Evolutionary conservation across 441 rosid genomes (phyloP).

Genomic region (Biscutella laevigata): DNA sequence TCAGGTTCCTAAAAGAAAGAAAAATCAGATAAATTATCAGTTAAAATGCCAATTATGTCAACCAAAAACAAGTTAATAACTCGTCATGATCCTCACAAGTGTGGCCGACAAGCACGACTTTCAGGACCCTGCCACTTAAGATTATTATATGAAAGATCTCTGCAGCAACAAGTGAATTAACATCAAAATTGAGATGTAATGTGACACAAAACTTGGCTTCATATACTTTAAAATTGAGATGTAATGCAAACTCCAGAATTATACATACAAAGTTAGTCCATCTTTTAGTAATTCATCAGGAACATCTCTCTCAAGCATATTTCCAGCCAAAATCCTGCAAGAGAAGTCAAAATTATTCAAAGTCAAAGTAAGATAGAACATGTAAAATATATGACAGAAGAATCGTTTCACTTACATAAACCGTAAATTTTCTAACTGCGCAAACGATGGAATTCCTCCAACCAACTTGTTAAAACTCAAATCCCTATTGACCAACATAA

Average conservation of each 20-base stretch:
- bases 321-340: conserved; percentile 54
- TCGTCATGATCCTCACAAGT: conserved; percentile 37
- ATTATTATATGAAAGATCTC: conserved; percentile 87
- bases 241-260: not conserved
- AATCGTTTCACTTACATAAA: conserved; percentile 45
- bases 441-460: conserved; percentile 45
- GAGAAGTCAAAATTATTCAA: conserved; percentile 9
- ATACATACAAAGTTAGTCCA: conserved; percentile 60
- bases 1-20: conserved; percentile 46
- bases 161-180: conserved; percentile 27
- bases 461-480: conserved; percentile 67
- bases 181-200: conserved; percentile 1
- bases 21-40: conserved; percentile 14
- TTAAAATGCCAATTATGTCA: conserved; percentile 11
- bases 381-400: not conserved
- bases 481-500: conserved; percentile 46
- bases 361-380: conserved; percentile 6
- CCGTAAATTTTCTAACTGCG: conserved; percentile 28
- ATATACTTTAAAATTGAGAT: not conserved
- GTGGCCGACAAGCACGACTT: conserved; percentile 47
- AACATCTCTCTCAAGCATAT: conserved; percentile 51
- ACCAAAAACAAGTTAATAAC: conserved; percentile 1
- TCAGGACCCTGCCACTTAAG: conserved; percentile 56
- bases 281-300: conserved; percentile 59
- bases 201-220: conserved; percentile 15